phyloP scores from a whole-genome alignment of 2,329 filamentous ascomycete genomes.

The Aureobasidium sp. region DNA sequence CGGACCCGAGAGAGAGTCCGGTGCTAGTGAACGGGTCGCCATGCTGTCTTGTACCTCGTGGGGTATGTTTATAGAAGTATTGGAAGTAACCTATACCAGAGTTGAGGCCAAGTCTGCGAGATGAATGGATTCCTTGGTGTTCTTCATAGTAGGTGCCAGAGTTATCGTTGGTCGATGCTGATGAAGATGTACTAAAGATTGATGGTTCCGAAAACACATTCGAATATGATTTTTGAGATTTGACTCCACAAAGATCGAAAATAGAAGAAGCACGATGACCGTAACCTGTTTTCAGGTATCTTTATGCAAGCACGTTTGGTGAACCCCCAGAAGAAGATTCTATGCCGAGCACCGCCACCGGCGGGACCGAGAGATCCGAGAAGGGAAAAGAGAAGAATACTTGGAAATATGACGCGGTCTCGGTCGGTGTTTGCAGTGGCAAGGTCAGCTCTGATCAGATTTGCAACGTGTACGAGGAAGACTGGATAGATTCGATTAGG shows the following conservation, averaged over 20 bases:
- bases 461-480: conserved; percentile 11
- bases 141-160: conserved; percentile 6
- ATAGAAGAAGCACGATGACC: conserved; percentile 7
- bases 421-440: neutral
- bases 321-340: neutral
- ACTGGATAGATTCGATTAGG: conserved; percentile 1
- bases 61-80: neutral
- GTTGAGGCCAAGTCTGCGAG: neutral
- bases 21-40: neutral
- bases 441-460: conserved; percentile 5
- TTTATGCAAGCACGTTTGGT: conserved; percentile 14
- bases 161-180: neutral
- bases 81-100: neutral
- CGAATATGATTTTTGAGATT: neutral
- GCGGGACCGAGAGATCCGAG: neutral
- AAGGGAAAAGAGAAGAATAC: neutral
- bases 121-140: neutral
- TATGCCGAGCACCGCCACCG: conserved; percentile 11
- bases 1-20: neutral
- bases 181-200: neutral
- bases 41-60: conserved; percentile 1
- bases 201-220: neutral
- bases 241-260: conserved; percentile 14
- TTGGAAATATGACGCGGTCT: neutral
- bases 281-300: conserved; percentile 1